Evolutionary conservation across 768 basidiomycete species (phyloP).

Genomic region (Chalciporus piperatus): DNA sequence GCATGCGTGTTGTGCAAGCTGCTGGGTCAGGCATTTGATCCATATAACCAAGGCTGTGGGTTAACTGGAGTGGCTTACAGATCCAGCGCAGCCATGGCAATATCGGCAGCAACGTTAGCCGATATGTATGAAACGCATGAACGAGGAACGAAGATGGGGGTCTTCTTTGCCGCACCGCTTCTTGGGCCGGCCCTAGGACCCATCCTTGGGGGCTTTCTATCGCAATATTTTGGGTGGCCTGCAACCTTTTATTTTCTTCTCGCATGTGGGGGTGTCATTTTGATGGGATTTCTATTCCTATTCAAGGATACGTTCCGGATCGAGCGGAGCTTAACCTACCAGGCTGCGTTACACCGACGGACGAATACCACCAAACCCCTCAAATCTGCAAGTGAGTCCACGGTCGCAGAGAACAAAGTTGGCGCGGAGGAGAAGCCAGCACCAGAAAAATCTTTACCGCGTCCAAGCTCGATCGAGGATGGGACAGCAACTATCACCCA

Average conservation of each 20-base stretch:
- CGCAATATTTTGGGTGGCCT: conserved; percentile 71
- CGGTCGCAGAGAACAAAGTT: conserved; percentile 12
- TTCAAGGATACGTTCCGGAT: conserved; percentile 83
- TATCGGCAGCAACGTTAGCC: conserved; percentile 76
- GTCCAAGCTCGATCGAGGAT: conserved; percentile 23
- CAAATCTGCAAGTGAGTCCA: conserved; percentile 21
- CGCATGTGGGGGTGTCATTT: conserved; percentile 54
- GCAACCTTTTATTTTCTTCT: conserved; percentile 81
- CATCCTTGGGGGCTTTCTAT: conserved; percentile 66
- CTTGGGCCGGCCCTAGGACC: conserved; percentile 74
- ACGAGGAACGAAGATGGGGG: conserved; percentile 76
- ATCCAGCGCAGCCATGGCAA: conserved; percentile 63
- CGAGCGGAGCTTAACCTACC: conserved; percentile 81
- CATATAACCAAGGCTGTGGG: background rate
- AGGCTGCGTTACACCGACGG: conserved; percentile 54
- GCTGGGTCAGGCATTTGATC: conserved; percentile 45
- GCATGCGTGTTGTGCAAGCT: conserved; percentile 68
- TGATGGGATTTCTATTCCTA: conserved; percentile 57
- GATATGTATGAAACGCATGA: conserved; percentile 76
- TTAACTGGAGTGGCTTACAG: conserved; percentile 30
- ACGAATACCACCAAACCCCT: conserved; percentile 23
- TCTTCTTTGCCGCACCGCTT: conserved; percentile 77
- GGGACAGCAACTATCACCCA: conserved; percentile 11
- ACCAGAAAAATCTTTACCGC: conserved; percentile 12
- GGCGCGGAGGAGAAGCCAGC: conserved; percentile 10